Evolutionary conservation across 2,329 filamentous ascomycete genomes (phyloP).

Genomic region (Pezicula rhizophila): DNA sequence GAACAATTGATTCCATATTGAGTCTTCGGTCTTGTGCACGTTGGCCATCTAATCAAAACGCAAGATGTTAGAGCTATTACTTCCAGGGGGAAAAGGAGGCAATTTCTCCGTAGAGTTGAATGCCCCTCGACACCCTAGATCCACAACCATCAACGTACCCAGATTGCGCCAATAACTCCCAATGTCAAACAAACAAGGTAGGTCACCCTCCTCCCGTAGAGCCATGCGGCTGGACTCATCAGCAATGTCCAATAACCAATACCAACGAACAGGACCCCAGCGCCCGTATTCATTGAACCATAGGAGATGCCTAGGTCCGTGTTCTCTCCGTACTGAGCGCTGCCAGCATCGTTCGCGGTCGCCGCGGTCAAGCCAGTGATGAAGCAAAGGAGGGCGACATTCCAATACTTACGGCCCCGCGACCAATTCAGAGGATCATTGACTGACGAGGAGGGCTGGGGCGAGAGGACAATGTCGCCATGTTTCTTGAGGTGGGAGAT

Average conservation of each 20-base stretch:
- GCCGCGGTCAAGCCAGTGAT: slow-evolving; percentile 50
- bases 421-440: slow-evolving; percentile 49
- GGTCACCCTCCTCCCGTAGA: slow-evolving; percentile 49
- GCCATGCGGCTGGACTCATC: slow-evolving; percentile 44
- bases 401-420: slow-evolving; percentile 40
- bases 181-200: slow-evolving; percentile 46
- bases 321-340: slow-evolving; percentile 43
- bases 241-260: slow-evolving; percentile 51
- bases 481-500: slow-evolving; percentile 18
- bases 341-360: slow-evolving; percentile 49
- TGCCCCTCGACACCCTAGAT: too few relatives aligned
- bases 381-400: slow-evolving; percentile 44
- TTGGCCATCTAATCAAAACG: slow-evolving; percentile 34
- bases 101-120: too few relatives aligned
- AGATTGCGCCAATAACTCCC: slow-evolving; percentile 44
- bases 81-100: too few relatives aligned
- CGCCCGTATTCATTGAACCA: slow-evolving; percentile 48
- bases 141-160: slow-evolving; percentile 13
- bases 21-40: slow-evolving; percentile 35
- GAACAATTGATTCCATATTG: slow-evolving; percentile 50
- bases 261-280: slow-evolving; percentile 47
- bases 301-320: slow-evolving; percentile 45
- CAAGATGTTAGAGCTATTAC: too few relatives aligned
- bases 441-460: slow-evolving; percentile 45
- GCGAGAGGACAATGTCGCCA: slow-evolving; percentile 44